Percentiles rank a stretch among this genome's conserved stretches.
These are phyloP conservation scores for Geranomyces michiganensis DNA, from an alignment of 192 early-diverging fungal genomes.

Conservation along the genomic window DNA sequence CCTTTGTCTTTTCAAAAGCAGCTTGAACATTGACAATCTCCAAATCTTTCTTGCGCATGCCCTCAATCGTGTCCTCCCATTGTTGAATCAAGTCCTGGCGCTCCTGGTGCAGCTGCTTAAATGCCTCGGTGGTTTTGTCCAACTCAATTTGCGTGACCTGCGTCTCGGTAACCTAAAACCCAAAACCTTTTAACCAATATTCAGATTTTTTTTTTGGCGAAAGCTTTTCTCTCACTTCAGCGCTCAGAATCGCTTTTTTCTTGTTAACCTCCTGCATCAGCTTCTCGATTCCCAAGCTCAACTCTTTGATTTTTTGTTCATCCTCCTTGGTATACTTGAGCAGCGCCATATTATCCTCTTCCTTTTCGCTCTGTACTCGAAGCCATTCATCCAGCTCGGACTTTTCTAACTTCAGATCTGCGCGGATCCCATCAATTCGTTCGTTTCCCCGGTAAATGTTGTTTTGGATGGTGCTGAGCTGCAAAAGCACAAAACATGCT, in stretches of 20 bases:
- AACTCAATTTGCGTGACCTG: constrained; percentile 64
- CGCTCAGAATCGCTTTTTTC: constrained; percentile 53
- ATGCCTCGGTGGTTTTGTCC: constrained; percentile 58
- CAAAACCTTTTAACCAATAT: background rate
- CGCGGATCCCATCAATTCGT: constrained; percentile 53
- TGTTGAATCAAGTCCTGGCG: constrained; percentile 58
- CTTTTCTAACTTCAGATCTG: constrained; percentile 58
- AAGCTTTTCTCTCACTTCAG: constrained; percentile 41
- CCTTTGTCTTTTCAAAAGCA: constrained; percentile 46
- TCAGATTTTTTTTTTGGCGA: background rate
- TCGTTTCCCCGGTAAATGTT: constrained; percentile 62
- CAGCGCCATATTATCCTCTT: constrained; percentile 62
- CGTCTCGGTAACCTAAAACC: constrained; percentile 58
- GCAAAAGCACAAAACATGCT: background rate
- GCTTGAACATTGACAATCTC: constrained; percentile 54
- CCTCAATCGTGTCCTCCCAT: constrained; percentile 57
- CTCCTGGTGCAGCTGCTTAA: constrained; percentile 58
- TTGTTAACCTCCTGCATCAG: constrained; percentile 63
- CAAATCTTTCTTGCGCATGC: constrained; percentile 54
- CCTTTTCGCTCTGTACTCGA: constrained; percentile 61
- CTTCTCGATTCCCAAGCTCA: constrained; percentile 58
- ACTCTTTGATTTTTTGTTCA: constrained; percentile 55
- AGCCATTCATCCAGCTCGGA: constrained; percentile 65
- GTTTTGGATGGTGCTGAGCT: constrained; percentile 58
- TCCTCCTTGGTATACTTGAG: constrained; percentile 64